Evolutionary conservation across 2,329 filamentous ascomycete species (phyloP), one percentile per base, ranked within the genome.

Genomic region (Cryphonectria naterciae): DNA sequence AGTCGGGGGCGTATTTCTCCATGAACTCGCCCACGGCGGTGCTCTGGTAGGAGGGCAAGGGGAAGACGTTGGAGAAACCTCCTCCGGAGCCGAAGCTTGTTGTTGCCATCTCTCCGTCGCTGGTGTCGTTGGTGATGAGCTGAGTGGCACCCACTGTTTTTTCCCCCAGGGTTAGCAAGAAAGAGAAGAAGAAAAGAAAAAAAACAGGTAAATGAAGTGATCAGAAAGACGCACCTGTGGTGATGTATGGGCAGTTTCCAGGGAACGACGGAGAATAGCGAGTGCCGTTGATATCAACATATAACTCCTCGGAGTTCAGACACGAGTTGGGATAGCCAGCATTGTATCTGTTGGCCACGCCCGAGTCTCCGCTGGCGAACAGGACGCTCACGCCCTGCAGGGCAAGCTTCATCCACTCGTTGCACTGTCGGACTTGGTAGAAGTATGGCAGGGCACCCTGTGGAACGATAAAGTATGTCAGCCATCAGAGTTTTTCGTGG

Each of bases 341-440:
- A 15, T 72, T 72, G 28, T 69, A 72, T 10, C 70, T 58, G 43
- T 69, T 71, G 46, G 70, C 70, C 3, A 70, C 71, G n/a, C 85
- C 84, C 37, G 78, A 78, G 75, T 86, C 85, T 56, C 85, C 85
- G 0, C 82, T 84, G 2, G 85, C 83, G 60, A 85, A 82, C 35
- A 86, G 76, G 11, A 85, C 77, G 0, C 83, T 85, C 13, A 84
- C 78, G 66, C 85, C 85, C 72, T 84, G 82, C 19, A 85, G 79
- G 4, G 82, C 84, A 0, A 88, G 82, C 77, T 88, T 87, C 75
- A 88, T 80, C 74, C 86, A 85, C 76, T 86, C 83, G 68, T 80
- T 79, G 77, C 85, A 86, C 75, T 85, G 83, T 22, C 83, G 81
- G 72, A 85, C 80, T 73, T 87, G 85, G 78, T 91, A 91, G 72